Evolutionary conservation across 139 green algal genomes (phyloP), one percentile per base, ranked within the genome.

Genomic region (Picochlorum sp.): DNA sequence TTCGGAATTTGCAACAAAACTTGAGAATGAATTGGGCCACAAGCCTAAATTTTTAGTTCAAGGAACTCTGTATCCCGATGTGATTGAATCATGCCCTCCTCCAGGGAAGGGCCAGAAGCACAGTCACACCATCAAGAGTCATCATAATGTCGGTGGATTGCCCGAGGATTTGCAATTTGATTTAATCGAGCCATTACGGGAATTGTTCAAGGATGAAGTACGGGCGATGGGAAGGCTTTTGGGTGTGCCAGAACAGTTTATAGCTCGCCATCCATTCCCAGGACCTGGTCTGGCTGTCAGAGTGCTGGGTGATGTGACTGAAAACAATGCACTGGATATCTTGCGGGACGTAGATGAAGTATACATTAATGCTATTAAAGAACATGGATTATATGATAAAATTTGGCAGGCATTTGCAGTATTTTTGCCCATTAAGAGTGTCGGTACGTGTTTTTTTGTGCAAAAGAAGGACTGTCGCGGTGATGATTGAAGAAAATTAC

Each of bases 341-440:
- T 67, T 79, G 56, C 68, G 79, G 3, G 64, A 86, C 56, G 92
- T 97, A 24, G 94, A 99, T 67, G 94, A 98, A 82, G 89, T 98
- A 49, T 99, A 88, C 74, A 90, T 98, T 69, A 87, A 97, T 59
- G 72, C 76, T 38, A 97, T 99, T 71, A 76, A 69, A 30, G 94
- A 97, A 67, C 85, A 77, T 51, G 92, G 92, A 30, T 80, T 99
- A 56, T 99, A 99, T 75, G 91, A 98, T 76, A 73, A 96, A 68
- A 99, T 99, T 77, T 99, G 94, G 94, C 89, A 97, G 78, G 94
- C 94, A 2, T 99, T 99, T 75, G 94, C 94, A 4, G 94, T 98
- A 16, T 97, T 98, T 82, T 77, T 98, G 60, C 91, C 91, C 8
- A 75, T 97, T 49, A 80, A 83, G 62, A 86, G 74, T 2, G 86